Percentiles rank a stretch among this genome's conserved stretches.
Conservation (phyloP, 1,284 basidiomycete species). For the Heterobasidion parviporum region DNA sequence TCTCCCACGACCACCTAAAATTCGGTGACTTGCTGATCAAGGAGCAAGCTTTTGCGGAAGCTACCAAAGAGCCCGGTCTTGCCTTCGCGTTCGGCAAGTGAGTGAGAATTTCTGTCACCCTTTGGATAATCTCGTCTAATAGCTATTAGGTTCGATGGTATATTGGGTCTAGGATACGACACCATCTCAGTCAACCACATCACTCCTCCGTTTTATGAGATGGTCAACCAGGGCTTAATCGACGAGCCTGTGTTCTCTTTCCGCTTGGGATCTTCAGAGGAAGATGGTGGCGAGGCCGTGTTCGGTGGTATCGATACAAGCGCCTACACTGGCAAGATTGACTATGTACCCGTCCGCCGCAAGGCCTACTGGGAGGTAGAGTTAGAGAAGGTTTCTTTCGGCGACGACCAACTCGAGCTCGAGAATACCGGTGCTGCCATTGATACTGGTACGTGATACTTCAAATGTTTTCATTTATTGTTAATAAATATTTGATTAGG, state of each 20-base stretch:
- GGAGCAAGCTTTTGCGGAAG: conserved; percentile 90
- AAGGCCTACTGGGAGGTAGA: conserved; percentile 99
- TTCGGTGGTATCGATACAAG: conserved; percentile 87
- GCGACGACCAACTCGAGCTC: conserved; percentile 78
- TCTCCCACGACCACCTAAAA: conserved; percentile 77
- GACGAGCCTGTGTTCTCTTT: conserved; percentile 91
- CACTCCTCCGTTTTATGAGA: conserved; percentile 91
- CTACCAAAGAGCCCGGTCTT: conserved; percentile 93
- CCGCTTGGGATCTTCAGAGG: conserved; percentile 83
- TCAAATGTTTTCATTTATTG: not conserved
- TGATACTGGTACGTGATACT: conserved; percentile 68
- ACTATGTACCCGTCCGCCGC: conserved; percentile 88
- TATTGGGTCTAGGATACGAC: conserved; percentile 92
- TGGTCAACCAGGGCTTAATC: conserved; percentile 82
- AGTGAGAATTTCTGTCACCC: conserved; percentile 20
- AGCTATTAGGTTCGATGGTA: conserved; percentile 79
- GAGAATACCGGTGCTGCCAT: conserved; percentile 94
- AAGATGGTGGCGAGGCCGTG: conserved; percentile 86
- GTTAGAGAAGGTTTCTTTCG: conserved; percentile 80
- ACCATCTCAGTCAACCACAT: conserved; percentile 96
- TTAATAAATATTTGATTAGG: conserved; percentile 32
- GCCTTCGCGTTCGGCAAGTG: conserved; percentile 96
- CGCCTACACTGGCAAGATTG: conserved; percentile 79
- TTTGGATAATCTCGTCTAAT: conserved; percentile 2
- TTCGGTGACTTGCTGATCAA: conserved; percentile 84